phyloP scores from a whole-genome alignment of 225 moss, liverwort and hornwort genomes.

The Antitrichia curtipendula region DNA sequence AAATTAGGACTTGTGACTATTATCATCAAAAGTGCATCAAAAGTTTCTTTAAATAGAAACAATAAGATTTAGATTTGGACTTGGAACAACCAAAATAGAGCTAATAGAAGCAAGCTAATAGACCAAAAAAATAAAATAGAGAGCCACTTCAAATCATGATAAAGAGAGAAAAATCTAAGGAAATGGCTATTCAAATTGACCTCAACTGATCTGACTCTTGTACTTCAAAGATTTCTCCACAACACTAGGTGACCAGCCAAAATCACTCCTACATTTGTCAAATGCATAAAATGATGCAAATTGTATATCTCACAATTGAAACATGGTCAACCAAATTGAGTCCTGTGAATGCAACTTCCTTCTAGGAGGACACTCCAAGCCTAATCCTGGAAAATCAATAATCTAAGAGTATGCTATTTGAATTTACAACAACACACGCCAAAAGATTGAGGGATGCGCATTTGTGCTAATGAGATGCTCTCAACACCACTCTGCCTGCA shows the following conservation, averaged over 20 bases:
- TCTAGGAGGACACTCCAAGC: too few species aligned
- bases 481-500: not conserved
- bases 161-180: not conserved
- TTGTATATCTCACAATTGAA: not conserved
- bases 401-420: not conserved
- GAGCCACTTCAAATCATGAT: not conserved
- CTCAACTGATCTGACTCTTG: not conserved
- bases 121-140: not conserved
- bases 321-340: not conserved
- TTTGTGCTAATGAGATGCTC: not conserved
- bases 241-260: not conserved
- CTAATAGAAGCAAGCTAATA: not conserved
- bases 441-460: not conserved
- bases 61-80: not conserved
- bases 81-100: not conserved
- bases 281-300: not conserved
- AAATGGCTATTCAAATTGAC: not conserved
- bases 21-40: not conserved
- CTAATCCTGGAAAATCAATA: not conserved
- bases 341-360: not conserved
- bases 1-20: too few species aligned
- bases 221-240: not conserved
- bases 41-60: not conserved
- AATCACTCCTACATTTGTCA: not conserved
- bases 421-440: not conserved